Evolutionary conservation across 108 stramenopile species (phyloP).

Genomic region (Fistulifera solaris): DNA sequence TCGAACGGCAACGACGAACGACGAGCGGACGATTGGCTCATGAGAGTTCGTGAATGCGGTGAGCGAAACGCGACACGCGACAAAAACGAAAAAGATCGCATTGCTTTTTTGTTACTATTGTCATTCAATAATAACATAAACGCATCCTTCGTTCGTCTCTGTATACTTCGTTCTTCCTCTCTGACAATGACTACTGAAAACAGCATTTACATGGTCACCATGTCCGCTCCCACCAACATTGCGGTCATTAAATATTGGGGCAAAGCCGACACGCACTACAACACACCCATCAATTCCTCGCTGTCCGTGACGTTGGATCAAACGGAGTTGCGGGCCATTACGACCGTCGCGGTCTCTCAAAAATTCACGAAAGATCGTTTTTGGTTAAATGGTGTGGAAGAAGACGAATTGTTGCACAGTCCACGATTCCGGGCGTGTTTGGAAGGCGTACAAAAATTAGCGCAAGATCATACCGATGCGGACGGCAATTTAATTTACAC

Average conservation of each 20-base stretch:
- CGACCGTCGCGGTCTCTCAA: slow-evolving; percentile 75
- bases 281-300: slow-evolving; percentile 92
- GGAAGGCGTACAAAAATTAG: slow-evolving; percentile 55
- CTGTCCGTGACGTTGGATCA: slow-evolving; percentile 90
- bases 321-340: slow-evolving; percentile 86
- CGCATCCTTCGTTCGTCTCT: too few species aligned
- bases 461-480: slow-evolving; percentile 21
- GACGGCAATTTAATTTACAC: slow-evolving; percentile 45
- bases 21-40: too few species aligned
- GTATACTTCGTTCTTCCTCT: too few species aligned
- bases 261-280: slow-evolving; percentile 80
- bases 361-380: slow-evolving; percentile 76
- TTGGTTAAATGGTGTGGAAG: slow-evolving; percentile 92
- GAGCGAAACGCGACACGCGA: too few species aligned
- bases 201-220: slow-evolving; percentile 63
- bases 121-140: too few species aligned
- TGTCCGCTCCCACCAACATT: slow-evolving; percentile 92
- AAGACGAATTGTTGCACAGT: slow-evolving; percentile 32
- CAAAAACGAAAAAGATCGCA: too few species aligned
- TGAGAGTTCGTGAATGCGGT: too few species aligned
- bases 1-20: too few species aligned
- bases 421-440: slow-evolving; percentile 77
- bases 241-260: slow-evolving; percentile 99
- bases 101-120: too few species aligned
- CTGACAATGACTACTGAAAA: too few species aligned